These are phyloP conservation scores for Aureobasidium sp. DNA, from an alignment of 2,329 filamentous ascomycete species.

Conservation along the genomic window DNA sequence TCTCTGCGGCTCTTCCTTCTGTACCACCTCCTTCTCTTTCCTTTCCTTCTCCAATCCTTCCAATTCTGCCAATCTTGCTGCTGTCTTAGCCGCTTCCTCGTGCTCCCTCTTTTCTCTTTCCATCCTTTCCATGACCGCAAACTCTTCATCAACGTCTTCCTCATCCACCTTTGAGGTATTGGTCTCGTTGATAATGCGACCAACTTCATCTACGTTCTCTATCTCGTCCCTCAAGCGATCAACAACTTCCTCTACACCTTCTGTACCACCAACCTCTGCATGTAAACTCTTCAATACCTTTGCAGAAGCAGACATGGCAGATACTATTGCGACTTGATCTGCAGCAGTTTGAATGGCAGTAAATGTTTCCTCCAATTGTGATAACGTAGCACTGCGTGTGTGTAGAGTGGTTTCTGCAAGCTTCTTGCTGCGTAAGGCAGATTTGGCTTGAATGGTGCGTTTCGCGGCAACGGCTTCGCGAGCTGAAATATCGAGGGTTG, in stretches of 20 bases:
- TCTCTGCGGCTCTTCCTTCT: slow-evolving; percentile 22
- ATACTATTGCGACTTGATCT: slow-evolving; percentile 76
- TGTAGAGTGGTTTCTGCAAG: slow-evolving; percentile 66
- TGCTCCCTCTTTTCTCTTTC: slow-evolving; percentile 36
- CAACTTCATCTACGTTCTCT: slow-evolving; percentile 73
- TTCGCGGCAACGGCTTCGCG: slow-evolving; percentile 64
- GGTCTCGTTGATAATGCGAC: slow-evolving; percentile 63
- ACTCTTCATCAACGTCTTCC: slow-evolving; percentile 76
- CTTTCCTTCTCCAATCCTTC: slow-evolving; percentile 39
- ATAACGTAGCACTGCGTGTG: slow-evolving; percentile 63
- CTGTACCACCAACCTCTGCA: slow-evolving; percentile 66
- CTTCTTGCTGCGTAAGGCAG: slow-evolving; percentile 76
- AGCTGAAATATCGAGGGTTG: slow-evolving; percentile 48
- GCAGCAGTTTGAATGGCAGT: slow-evolving; percentile 77
- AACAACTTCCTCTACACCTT: slow-evolving; percentile 68
- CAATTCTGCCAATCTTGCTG: slow-evolving; percentile 24
- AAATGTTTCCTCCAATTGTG: slow-evolving; percentile 77
- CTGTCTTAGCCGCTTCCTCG: slow-evolving; percentile 28
- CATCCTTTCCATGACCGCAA: slow-evolving; percentile 62
- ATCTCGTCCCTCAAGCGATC: slow-evolving; percentile 71
- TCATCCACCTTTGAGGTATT: slow-evolving; percentile 57
- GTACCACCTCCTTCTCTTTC: slow-evolving; percentile 25
- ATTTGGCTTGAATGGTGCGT: slow-evolving; percentile 67
- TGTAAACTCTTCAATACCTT: slow-evolving; percentile 67
- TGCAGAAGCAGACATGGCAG: slow-evolving; percentile 72